A percentile compares a stretch with the other conserved stretches of the same genome.
Conservation (phyloP, 1,139 yeast genomes). For the Blastobotrys arbuscula region DNA sequence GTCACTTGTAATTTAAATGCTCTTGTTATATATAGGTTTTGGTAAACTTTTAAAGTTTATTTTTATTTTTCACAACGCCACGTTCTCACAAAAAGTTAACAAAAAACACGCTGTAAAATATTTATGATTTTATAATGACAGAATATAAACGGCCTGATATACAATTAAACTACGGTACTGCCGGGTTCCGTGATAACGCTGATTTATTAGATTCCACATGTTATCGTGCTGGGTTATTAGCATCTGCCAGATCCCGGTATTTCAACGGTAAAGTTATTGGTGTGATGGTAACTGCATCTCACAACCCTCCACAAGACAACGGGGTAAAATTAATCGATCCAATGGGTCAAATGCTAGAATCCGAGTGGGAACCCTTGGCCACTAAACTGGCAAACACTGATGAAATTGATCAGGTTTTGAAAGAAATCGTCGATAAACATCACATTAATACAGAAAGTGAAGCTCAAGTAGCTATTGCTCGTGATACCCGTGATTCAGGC, state of each 20-base stretch:
- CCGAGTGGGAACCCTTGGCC: conserved; percentile 79
- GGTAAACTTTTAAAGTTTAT: too few relatives aligned
- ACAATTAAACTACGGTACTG: conserved; percentile 72
- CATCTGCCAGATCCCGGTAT: conserved; percentile 71
- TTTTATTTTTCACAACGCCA: background rate
- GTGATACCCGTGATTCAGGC: conserved; percentile 62
- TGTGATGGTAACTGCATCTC: conserved; percentile 96
- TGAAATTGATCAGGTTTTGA: conserved; percentile 34
- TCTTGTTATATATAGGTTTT: too few relatives aligned
- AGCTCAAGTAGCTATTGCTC: conserved; percentile 48
- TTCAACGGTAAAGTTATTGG: conserved; percentile 61
- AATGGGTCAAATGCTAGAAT: conserved; percentile 80
- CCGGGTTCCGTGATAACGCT: conserved; percentile 88
- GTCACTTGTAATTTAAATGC: too few relatives aligned
- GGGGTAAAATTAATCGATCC: conserved; percentile 98
- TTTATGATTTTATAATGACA: too few relatives aligned
- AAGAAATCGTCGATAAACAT: conserved; percentile 33
- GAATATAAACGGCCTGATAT: conserved; percentile 30
- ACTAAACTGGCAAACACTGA: conserved; percentile 67
- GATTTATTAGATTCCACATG: conserved; percentile 70
- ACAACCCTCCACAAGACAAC: conserved; percentile 90
- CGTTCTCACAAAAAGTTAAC: too few relatives aligned
- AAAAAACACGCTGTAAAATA: background rate
- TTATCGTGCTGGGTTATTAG: conserved; percentile 77
- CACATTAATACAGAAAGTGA: conserved; percentile 39